phyloP scores from a whole-genome alignment of 2,329 filamentous ascomycete genomes.

The Magnaporthiopsis incrustans region DNA sequence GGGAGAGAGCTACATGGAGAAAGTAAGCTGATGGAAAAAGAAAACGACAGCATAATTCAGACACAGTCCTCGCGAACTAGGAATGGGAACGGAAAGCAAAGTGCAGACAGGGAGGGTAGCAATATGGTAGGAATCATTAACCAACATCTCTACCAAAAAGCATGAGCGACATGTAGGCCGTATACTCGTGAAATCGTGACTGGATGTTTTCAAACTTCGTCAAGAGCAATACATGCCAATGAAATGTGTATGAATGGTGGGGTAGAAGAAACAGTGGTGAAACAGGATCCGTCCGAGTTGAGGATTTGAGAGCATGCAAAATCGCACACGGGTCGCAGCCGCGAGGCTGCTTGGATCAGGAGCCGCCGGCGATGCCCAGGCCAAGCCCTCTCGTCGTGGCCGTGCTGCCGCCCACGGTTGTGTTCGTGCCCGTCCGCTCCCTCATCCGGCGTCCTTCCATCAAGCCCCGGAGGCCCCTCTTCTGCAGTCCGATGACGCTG shows the following conservation, averaged over 20 bases:
- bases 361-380: conserved; percentile 5
- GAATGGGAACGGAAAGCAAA: no score
- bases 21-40: no score
- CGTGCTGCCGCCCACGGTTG: neutral
- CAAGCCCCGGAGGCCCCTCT: conserved; percentile 79
- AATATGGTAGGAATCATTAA: no score
- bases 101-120: no score
- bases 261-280: neutral
- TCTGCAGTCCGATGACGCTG: conserved; percentile 91
- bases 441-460: conserved; percentile 91
- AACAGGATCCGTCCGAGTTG: neutral
- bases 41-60: no score
- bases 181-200: conserved; percentile 1
- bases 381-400: neutral
- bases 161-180: neutral
- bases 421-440: conserved; percentile 51
- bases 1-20: no score
- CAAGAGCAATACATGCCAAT: neutral
- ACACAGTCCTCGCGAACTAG: no score
- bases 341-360: neutral
- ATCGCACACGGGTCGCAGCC: neutral
- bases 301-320: neutral
- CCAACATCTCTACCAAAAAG: no score
- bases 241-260: neutral
- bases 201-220: neutral